phyloP scores from a whole-genome alignment of 305 asterid genomes.

The Fraxinus platypoda region DNA sequence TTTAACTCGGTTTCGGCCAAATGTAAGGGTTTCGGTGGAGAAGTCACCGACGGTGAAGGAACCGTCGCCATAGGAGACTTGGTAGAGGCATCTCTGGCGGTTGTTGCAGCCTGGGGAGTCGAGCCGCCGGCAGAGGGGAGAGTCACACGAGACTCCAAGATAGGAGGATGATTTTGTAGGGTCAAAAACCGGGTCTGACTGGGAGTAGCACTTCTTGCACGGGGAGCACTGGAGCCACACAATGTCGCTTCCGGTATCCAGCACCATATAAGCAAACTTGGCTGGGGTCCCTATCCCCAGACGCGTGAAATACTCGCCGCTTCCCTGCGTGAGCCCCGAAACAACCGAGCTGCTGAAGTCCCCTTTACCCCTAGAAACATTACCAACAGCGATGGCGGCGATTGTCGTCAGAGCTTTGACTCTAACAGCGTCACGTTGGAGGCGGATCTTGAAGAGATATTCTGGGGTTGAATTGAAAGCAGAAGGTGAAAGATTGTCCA shows the following conservation, averaged over 20 bases:
- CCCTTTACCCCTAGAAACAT: background rate
- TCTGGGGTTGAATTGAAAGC: conserved; percentile 26
- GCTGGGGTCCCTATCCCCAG: conserved; percentile 44
- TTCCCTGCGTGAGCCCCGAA: conserved; percentile 46
- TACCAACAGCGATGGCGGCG: background rate
- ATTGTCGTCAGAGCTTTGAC: conserved; percentile 22
- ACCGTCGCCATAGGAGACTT: conserved; percentile 49
- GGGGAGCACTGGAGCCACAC: conserved; percentile 53
- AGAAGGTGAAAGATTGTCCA: conserved; percentile 27
- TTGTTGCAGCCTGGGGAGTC: conserved; percentile 41
- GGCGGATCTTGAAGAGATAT: conserved; percentile 32
- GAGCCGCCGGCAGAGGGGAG: conserved; percentile 40
- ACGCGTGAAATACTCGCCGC: conserved; percentile 53
- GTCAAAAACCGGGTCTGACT: conserved; percentile 44
- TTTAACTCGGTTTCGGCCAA: conserved; percentile 30
- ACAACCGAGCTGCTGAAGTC: conserved; percentile 38
- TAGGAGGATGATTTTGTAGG: conserved; percentile 35
- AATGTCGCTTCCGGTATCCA: conserved; percentile 47
- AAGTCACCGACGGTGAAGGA: conserved; percentile 45
- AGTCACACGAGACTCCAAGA: conserved; percentile 24
- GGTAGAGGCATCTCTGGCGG: conserved; percentile 40
- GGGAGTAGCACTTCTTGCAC: conserved; percentile 43
- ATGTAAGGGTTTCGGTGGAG: conserved; percentile 45
- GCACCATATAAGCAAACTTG: conserved; percentile 37
- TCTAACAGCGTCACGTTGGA: conserved; percentile 34